Evolutionary conservation across 345 rosid species (phyloP), one percentile per base, ranked within the genome.

Genomic region (Turritis glabra): DNA sequence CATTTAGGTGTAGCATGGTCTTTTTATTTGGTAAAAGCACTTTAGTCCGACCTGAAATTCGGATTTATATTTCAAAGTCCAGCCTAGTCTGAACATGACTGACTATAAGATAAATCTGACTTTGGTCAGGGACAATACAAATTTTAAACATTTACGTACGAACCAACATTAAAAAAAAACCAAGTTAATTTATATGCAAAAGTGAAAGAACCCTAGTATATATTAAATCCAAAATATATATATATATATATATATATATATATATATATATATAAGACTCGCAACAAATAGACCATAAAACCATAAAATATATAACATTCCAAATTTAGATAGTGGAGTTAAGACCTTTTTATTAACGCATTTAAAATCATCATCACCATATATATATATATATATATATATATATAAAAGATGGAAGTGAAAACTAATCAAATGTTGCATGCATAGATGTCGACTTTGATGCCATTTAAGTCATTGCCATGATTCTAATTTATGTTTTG

Each of bases 1-100:
- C 74, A 44, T 44, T 15, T 70, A 32, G 33, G 44, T 57, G 13
- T 32, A 57, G n/a, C 18, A 70, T 57, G 46, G 64, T 46, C 33
- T 44, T 43, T 43, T 43, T 43, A 6, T 7, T 43, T 43, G 19
- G 19, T 43, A 43, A 43, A 43, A 21, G 19, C 19, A 43, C 48
- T 43, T 43, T 43, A 43, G 48, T 43, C 3, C 48, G 9, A 43
- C 48, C 48, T 43, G 19, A 43, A 43, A n/a, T 43, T 43, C 54
- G 7, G 7, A 50, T 5, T 50, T 50, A 23, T 22, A 22, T 50
- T 23, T 13, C n/a, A 50, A 50, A 50, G 27, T 50, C 29, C n/a
- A 50, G n/a, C 27, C 26, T 23, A 13, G 26, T 12, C n/a, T 3
- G 15, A 23, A 22, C 25, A 47, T 11, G 38, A 35, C 13, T 50